Base-by-base conservation (phyloP, 1,139 yeast genomes). In the Yamadazyma sp. region DNA sequence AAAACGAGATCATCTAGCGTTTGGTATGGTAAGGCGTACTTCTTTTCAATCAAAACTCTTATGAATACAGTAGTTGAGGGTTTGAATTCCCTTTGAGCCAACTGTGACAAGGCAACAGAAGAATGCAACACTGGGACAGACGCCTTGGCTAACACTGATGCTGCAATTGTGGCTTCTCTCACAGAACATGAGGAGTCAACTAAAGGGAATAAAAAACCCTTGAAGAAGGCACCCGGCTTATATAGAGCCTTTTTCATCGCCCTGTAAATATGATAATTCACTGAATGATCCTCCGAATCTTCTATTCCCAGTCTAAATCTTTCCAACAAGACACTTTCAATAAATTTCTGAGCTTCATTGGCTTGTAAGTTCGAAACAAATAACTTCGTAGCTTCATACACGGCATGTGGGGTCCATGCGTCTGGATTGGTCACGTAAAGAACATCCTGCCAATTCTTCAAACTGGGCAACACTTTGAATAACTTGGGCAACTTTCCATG, bases 221-320 rank as follows among this genome's bases (percentile, higher is more conserved):
- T 90, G 75, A 92, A 92, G 55, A 90, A 94, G 12, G 98, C 98
- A 41, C 95, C 92, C 18, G 99, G 98, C 62, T 92, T 94, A 70
- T 92, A 92, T 39, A 94, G 74, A 1, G 97, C 80, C 64, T 94
- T 94, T 61, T 90, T 90, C 51, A 92, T 68, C 1, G 98, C 82
- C 56, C 97, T 79, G 62, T 92, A 92, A 34, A 92, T 73, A 59
- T 92, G 99, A 59, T 92, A 92, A 62, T 94, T 90, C 45, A 85
- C 68, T 18, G 84, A 67, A 51, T 77, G 81, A 45, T 73, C 78
- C 49, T 82, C 89, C 39, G 82, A 81, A 28, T 82, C 86, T 53
- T 86, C 94, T 40, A 92, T 85, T 43, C 87, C 86, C 29, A 74
- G 75, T 62, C 96, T 79, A 60, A 92, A 89, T 56, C 95, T 77